Base-by-base conservation (phyloP, 2,329 filamentous ascomycete species). In the Penicillium corylophilum region DNA sequence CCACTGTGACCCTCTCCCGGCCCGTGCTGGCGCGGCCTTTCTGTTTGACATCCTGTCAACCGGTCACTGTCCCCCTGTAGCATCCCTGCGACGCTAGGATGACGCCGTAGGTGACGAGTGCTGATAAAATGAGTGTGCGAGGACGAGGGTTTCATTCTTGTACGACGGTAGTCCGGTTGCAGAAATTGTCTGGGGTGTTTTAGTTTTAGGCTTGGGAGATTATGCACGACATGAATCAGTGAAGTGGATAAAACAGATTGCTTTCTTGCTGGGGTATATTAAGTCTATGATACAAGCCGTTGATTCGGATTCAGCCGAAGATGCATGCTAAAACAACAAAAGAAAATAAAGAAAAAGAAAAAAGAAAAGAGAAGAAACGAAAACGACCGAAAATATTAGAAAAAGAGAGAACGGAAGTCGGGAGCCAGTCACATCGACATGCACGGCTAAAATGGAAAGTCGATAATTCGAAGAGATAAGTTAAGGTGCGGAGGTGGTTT, bases 261-360 rank as follows among this genome's bases (percentile, higher is more conserved):
- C 63, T 40, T 45, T 65, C 59, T 38, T 60, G 62, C 60, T 65
- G 67, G 67, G 57, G 67, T 70, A 70, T 70, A 70, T 68, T 69
- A 68, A 64, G 63, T 70, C 67, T 70, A 70, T 69, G 63, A 55
- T 68, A 70, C 66, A 70, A 62, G 61, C 65, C 61, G 64, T 57
- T 60, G 62, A 20, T 36, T 18, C n/a, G 33, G 18, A 5, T 13
- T 20, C 16, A 18, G 35, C 35, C 35, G 35, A 38, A 38, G 15
- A 38, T 38, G 35, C 35, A 38, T 38, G 55, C 55, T 56, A 51
- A 53, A 55, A 48, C n/a, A 42, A 43, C 53, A 46, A 53, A 26
- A 16, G 33, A 41, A 41, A 50, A 48, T 59, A 60, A 46, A 53
- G 51, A 48, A 50, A 31, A 42, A 35, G 42, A 55, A 48, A 36